Evolutionary conservation across 2,329 filamentous ascomycete genomes (phyloP).

Genomic region (Penicillium palitans): DNA sequence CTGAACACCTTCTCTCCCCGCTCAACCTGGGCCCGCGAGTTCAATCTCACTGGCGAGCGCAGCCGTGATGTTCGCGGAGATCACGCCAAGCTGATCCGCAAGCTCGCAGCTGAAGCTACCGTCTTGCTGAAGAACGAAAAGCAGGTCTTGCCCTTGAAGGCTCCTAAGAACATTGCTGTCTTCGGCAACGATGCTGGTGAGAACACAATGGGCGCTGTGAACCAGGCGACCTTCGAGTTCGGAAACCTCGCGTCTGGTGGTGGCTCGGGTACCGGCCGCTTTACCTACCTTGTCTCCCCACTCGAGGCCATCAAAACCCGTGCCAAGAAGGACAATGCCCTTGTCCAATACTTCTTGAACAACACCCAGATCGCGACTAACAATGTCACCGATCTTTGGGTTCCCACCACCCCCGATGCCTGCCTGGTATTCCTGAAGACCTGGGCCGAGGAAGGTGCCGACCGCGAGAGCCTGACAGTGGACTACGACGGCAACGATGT

Average conservation of each 20-base stretch:
- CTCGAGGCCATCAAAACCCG: conserved; percentile 31
- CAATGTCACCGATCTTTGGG: conserved; percentile 21
- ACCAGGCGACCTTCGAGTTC: conserved; percentile 14
- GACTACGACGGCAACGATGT: conserved; percentile 79
- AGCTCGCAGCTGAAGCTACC: conserved; percentile 72
- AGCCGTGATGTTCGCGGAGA: conserved; percentile 64
- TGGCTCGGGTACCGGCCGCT: conserved; percentile 21
- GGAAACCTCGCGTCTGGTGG: conserved; percentile 21
- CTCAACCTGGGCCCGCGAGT: conserved; percentile 18
- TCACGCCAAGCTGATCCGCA: conserved; percentile 69
- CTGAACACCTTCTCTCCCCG: conserved; percentile 14
- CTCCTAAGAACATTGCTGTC: conserved; percentile 48
- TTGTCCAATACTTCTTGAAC: conserved; percentile 26
- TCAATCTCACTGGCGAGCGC: conserved; percentile 15
- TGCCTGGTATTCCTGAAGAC: conserved; percentile 81
- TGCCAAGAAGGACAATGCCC: conserved; percentile 23
- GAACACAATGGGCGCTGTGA: conserved; percentile 21
- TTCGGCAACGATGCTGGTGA: conserved; percentile 54
- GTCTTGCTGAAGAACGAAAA: conserved; percentile 64
- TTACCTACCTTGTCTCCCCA: conserved; percentile 30
- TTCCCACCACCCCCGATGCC: conserved; percentile 36
- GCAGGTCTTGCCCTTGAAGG: conserved; percentile 51
- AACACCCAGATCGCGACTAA: conserved; percentile 19
- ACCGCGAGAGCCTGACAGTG: conserved; percentile 57
- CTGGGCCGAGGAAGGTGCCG: conserved; percentile 77